These are phyloP conservation scores for Gloeophyllum trabeum DNA, from an alignment of 768 basidiomycete genomes.

Conservation along the genomic window DNA sequence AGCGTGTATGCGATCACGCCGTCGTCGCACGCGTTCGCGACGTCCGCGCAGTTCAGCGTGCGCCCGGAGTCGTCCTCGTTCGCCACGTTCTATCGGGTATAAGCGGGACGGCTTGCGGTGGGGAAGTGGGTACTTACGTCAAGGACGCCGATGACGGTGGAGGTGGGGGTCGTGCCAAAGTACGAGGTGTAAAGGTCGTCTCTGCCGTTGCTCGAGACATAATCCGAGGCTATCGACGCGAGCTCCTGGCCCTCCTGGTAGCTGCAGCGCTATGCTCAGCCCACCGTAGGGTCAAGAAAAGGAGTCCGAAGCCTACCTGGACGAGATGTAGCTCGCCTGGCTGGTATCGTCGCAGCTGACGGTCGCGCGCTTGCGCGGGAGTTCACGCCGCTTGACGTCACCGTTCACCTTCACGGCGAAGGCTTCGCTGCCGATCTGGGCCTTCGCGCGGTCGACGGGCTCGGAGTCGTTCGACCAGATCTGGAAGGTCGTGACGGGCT, in stretches of 20 bases:
- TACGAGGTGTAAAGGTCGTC: slow-evolving; percentile 28
- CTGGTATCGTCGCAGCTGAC: slow-evolving; percentile 25
- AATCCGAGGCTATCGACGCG: slow-evolving; percentile 20
- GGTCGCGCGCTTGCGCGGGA: slow-evolving; percentile 24
- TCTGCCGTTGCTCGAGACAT: slow-evolving; percentile 25
- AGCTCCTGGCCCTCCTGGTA: slow-evolving; percentile 30
- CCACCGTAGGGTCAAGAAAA: too few relatives aligned
- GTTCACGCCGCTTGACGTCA: slow-evolving; percentile 22
- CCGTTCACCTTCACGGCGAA: slow-evolving; percentile 24
- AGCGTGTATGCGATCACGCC: slow-evolving; percentile 36
- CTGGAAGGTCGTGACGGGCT: slow-evolving; percentile 27
- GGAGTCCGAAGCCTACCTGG: slow-evolving; percentile 20
- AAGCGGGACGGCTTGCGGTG: too few relatives aligned
- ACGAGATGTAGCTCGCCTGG: slow-evolving; percentile 26
- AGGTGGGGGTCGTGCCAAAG: slow-evolving; percentile 20
- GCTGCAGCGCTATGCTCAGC: too few relatives aligned
- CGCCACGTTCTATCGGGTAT: slow-evolving; percentile 27
- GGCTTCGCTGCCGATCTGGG: slow-evolving; percentile 15
- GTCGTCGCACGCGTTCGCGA: slow-evolving; percentile 17
- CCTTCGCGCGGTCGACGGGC: slow-evolving; percentile 17
- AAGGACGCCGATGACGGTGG: slow-evolving; percentile 22
- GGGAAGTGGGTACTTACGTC: too few relatives aligned
- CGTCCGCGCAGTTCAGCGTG: slow-evolving; percentile 32
- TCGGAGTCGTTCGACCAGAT: slow-evolving; percentile 13
- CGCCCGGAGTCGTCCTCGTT: slow-evolving; percentile 27